Conservation (phyloP, 2,329 filamentous ascomycete species). For the Cladophialophora exuberans region DNA sequence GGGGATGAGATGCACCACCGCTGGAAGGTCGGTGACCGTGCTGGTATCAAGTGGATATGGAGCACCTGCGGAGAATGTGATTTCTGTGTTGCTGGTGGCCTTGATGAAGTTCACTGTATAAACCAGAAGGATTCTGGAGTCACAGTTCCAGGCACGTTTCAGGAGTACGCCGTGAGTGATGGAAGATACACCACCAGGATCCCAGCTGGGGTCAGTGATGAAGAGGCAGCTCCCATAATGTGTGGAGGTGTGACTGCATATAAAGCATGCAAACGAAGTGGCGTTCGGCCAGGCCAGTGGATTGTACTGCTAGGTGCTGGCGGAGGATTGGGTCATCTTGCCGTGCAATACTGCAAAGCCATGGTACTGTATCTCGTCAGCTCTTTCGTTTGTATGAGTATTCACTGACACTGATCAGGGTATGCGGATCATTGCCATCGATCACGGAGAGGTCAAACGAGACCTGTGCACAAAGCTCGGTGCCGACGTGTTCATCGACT, state of each 20-base stretch:
- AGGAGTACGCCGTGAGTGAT: constrained; percentile 39
- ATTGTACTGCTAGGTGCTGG: constrained; percentile 31
- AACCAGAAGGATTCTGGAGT: constrained; percentile 40
- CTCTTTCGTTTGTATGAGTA: background rate
- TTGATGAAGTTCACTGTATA: constrained; percentile 39
- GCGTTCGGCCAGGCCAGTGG: constrained; percentile 34
- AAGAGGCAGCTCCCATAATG: constrained; percentile 42
- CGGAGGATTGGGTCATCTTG: constrained; percentile 35
- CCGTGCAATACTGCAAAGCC: constrained; percentile 36
- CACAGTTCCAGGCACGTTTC: constrained; percentile 40
- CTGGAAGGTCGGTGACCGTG: constrained; percentile 78
- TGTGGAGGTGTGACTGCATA: constrained; percentile 37
- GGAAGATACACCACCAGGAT: constrained; percentile 38
- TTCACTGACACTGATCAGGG: constrained; percentile 9
- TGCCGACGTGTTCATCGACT: constrained; percentile 42
- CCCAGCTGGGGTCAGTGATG: constrained; percentile 38
- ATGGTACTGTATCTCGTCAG: constrained; percentile 13
- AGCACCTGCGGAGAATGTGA: constrained; percentile 79
- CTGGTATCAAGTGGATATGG: constrained; percentile 89
- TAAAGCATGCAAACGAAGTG: constrained; percentile 45
- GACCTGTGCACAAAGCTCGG: constrained; percentile 41
- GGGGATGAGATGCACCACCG: constrained; percentile 72
- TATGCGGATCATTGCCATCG: constrained; percentile 42
- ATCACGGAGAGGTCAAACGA: constrained; percentile 39
- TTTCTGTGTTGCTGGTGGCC: constrained; percentile 63